Percentiles rank a stretch among this genome's conserved stretches.
Evolutionary conservation across 2,329 filamentous ascomycete species (phyloP).

Genomic region (Fusarium duplospermum): DNA sequence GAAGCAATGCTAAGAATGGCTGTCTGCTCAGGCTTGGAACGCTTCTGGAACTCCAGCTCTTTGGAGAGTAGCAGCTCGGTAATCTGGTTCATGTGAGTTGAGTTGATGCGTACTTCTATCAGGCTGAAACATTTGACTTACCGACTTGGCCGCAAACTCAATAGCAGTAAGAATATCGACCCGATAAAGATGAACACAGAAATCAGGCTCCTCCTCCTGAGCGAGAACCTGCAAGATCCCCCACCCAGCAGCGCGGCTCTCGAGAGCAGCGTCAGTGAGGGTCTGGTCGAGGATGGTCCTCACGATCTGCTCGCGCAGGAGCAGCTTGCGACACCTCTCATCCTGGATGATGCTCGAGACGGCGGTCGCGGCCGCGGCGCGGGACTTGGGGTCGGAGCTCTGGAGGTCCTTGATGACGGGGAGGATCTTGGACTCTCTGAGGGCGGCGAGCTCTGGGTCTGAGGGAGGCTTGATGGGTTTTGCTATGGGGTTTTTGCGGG

Average conservation of each 20-base stretch:
- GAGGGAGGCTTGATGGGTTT: constrained; percentile 70
- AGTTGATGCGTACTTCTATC: not conserved
- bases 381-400: constrained; percentile 68
- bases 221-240: constrained; percentile 71
- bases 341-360: constrained; percentile 73
- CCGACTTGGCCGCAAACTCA: constrained; percentile 65
- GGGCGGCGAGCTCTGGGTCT: constrained; percentile 71
- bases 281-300: constrained; percentile 72
- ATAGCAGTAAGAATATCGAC: constrained; percentile 71
- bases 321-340: constrained; percentile 70
- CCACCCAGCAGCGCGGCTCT: constrained; percentile 76
- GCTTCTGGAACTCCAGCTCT: constrained; percentile 58
- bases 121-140: constrained; percentile 48
- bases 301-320: constrained; percentile 75
- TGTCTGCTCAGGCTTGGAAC: constrained; percentile 64
- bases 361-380: constrained; percentile 68
- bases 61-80: constrained; percentile 56
- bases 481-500: constrained; percentile 65
- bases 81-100: constrained; percentile 50
- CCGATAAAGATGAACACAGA: constrained; percentile 73
- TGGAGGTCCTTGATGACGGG: constrained; percentile 71
- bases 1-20: constrained; percentile 66
- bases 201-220: constrained; percentile 73
- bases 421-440: constrained; percentile 72
- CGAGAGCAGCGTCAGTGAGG: constrained; percentile 70